Evolutionary conservation across 2,329 filamentous ascomycete species (phyloP), one percentile per base, ranked within the genome.

Genomic region (Colletotrichum lupini): DNA sequence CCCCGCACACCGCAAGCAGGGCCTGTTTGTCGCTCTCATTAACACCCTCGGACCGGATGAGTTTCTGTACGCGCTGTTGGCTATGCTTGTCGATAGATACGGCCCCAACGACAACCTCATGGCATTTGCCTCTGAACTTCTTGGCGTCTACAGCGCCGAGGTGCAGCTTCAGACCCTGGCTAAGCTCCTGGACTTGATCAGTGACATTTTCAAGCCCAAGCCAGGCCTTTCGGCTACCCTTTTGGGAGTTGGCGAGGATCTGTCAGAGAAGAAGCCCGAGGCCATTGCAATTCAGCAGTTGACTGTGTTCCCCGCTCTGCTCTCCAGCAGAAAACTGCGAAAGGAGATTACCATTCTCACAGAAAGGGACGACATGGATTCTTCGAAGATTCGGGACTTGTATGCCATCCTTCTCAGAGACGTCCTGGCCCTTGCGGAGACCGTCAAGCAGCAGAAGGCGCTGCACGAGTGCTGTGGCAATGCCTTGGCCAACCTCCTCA

Each of bases 71-170:
- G 95, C 95, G 5, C 89, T 99, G 16, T 84, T 97, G 61, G 93
- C 94, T 70, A 95, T 98, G 90, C 89, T 99, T 73, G 91, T 94
- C n/a, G 95, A 98, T 80, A 93, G 93, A 79, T 97, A 98, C 80
- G 92, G 93, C 4, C 88, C 91, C n/a, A 93, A 92, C 72, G 91
- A 93, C 78, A 90, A 89, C 76, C 90, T 97, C 49, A 85, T 92
- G 52, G 89, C 89, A n/a, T 95, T 98, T 81, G 88, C 94, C 72
- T 89, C 90, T 3, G 92, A 95, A 55, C 85, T 99, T 30, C 88
- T 95, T 57, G 91, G 91, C 73, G 87, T 90, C 46, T 97, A 97
- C 79, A 87, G 89, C 60, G 91, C 94, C 14, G 88, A 92, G 60
- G 88, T 92, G n/a, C 95, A 97, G 79, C 87, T 98, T 2, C 87